Percentiles rank a stretch among this genome's conserved stretches.
Evolutionary conservation across 352 stramenopile genomes (phyloP).

Genomic region (Plasmopara viticola): DNA sequence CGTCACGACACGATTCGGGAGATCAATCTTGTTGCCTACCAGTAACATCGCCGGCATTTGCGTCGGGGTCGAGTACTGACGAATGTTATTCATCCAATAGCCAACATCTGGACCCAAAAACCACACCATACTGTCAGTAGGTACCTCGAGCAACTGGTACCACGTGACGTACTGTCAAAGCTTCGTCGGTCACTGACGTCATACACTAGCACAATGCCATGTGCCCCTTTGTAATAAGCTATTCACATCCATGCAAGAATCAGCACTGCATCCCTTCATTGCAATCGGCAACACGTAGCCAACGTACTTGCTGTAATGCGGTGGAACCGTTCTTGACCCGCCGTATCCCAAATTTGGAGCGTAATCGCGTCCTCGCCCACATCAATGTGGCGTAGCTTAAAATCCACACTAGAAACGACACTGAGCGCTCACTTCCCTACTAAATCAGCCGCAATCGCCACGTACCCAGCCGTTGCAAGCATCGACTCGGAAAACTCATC

Average conservation of each 20-base stretch:
- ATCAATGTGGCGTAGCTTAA: constrained; percentile 87
- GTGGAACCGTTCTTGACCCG: constrained; percentile 91
- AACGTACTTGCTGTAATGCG: constrained; percentile 89
- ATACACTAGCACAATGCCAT: constrained; percentile 92
- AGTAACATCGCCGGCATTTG: constrained; percentile 80
- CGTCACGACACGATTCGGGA: constrained; percentile 74
- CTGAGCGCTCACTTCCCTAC: not conserved
- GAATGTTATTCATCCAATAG: constrained; percentile 96
- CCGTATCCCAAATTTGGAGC: constrained; percentile 94
- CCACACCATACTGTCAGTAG: no score
- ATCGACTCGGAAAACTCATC: constrained; percentile 89
- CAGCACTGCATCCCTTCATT: not conserved
- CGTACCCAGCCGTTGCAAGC: constrained; percentile 85
- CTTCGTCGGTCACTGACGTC: constrained; percentile 88
- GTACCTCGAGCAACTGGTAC: no score
- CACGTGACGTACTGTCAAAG: constrained; percentile 82
- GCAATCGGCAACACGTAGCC: not conserved
- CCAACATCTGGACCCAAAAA: constrained; percentile 61
- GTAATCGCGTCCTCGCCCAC: constrained; percentile 82
- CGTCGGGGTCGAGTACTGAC: constrained; percentile 71
- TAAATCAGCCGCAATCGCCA: constrained; percentile 1
- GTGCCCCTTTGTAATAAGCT: constrained; percentile 92
- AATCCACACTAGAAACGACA: constrained; percentile 76
- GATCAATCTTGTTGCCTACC: constrained; percentile 91
- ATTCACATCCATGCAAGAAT: not conserved